phyloP scores from a whole-genome alignment of 176 grass and related monocot species.

The Musa schizocarpa region DNA sequence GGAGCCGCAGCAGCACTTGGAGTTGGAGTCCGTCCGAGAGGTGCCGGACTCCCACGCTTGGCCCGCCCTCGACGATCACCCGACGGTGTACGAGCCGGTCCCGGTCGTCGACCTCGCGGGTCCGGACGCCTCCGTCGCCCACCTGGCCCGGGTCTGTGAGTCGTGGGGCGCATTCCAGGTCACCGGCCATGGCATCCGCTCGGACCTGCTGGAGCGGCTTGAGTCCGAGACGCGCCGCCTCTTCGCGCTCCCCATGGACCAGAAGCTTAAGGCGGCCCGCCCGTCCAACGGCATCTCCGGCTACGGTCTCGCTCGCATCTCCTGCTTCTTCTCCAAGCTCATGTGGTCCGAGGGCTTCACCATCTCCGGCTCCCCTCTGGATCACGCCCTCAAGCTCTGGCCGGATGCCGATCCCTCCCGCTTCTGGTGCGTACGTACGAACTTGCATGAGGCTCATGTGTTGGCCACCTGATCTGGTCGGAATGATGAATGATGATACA shows the following conservation, averaged over 20 bases:
- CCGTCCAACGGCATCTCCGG: conserved; percentile 3
- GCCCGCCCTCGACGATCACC: conserved; percentile 57
- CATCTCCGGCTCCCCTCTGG: conserved; percentile 17
- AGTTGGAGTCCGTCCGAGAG: conserved; percentile 29
- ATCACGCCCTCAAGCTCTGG: conserved; percentile 76
- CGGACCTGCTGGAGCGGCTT: conserved; percentile 33
- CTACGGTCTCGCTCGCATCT: neutral
- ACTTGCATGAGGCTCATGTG: neutral
- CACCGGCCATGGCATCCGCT: conserved; percentile 34
- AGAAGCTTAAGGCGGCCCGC: conserved; percentile 60
- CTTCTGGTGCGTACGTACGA: conserved; percentile 55
- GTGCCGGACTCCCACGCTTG: conserved; percentile 83
- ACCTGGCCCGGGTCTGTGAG: conserved; percentile 41
- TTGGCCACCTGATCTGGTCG: no score
- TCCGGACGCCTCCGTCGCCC: neutral
- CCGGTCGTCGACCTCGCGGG: conserved; percentile 55
- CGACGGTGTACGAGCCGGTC: conserved; percentile 19
- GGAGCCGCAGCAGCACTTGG: conserved; percentile 14
- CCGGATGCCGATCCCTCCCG: conserved; percentile 38
- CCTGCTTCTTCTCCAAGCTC: conserved; percentile 65
- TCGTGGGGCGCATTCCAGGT: conserved; percentile 79
- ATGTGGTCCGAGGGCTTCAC: conserved; percentile 71
- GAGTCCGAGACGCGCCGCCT: conserved; percentile 46
- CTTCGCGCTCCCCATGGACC: conserved; percentile 60
- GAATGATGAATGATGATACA: no score